Base-by-base conservation (phyloP, 2,329 filamentous ascomycete genomes). In the Neofusicoccum cordaticola region DNA sequence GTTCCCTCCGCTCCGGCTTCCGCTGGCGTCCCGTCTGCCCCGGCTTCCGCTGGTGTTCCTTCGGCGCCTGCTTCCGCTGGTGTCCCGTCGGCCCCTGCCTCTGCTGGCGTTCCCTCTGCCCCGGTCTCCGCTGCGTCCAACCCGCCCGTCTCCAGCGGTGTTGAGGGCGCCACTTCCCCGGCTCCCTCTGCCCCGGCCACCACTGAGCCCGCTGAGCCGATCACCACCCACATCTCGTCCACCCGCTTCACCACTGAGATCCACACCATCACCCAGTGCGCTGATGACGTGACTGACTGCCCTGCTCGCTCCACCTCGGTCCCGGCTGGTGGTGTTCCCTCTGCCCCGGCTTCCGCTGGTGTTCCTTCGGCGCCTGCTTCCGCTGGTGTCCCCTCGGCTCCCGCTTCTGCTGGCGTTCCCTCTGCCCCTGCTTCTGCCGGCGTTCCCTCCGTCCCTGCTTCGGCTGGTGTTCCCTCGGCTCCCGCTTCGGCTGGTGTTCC, bases 301-400 rank as follows among this genome's bases (percentile, higher is more conserved):
- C 69, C 72, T 2, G 68, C 68, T n/a, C n/a, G 66, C 68, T 65
- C 65, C 66, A 9, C 53, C 39, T 35, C 61, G n/a, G 48, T 45
- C 39, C 56, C 56, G 11, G 56, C 31, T 12, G 39, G 12, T 39
- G 8, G 35, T 13, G 45, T 27, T 19, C 45, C 47, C 47, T 31
- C 27, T 31, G 17, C 4, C 47, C 13, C 37, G 9, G 34, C 12
- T 22, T 22, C 47, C n/a, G 47, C 27, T 31, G 12, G 22, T 27
- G 27, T 17, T 15, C 15, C 34, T 2, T 60, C 56, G 1, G 56
- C 41, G 11, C 42, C 53, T 1, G 37, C 52, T 12, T 31, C 27
- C 1, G 47, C 31, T 7, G 47, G 31, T 12, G 47, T 50, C 2
- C 47, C 47, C 4, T 50, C 47, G 5, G 27, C 50, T 2, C 9